Base-by-base conservation (phyloP, 2,329 filamentous ascomycete species). In the Phaeophleospora eucalypticola region DNA sequence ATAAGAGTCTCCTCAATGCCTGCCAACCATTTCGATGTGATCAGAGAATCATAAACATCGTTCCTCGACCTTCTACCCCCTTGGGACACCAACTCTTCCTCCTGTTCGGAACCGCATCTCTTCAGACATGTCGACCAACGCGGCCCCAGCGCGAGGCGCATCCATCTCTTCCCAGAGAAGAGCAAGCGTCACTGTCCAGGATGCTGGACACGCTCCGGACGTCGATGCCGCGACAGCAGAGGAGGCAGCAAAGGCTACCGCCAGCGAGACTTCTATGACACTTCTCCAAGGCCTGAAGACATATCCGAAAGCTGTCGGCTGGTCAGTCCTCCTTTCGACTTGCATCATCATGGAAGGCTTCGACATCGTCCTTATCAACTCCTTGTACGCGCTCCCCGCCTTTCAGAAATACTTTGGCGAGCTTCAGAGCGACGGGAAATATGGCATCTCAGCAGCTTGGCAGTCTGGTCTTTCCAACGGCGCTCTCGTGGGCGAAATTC, bases 401-500 rank as follows among this genome's bases (percentile, higher is more conserved):
- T 67, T 66, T 45, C 49, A 59, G 34, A 36, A 50, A 16, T 36
- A 44, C 8, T 80, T 72, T 49, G 76, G 76, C n/a, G 51, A 64
- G 9, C 19, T 27, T 15, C 66, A 63, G 18, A 57, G 61, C 1
- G 62, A 64, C 2, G 67, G 64, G 1, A 69, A 68, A 20, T 77
- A 76, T 45, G 66, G 71, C 29, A 65, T 82, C 18, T 71, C 74
- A 1, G 74, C 78, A 0, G 68, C 73, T 0, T 83, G 80, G 80
- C 79, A 82, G 59, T 74, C 76, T 0, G 79, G 71, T 0, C 58
- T 83, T 2, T 73, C 71, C 4, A 80, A 80, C 46, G 80, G 78
- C n/a, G 51, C 51, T 6, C 72, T 76, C 45, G 74, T 76, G 16
- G 84, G 84, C 36, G 80, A 84, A 61, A 80, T 87, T 41, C 73